Evolutionary conservation across 441 rosid species (phyloP).

Genomic region (Croton laevigatus): DNA sequence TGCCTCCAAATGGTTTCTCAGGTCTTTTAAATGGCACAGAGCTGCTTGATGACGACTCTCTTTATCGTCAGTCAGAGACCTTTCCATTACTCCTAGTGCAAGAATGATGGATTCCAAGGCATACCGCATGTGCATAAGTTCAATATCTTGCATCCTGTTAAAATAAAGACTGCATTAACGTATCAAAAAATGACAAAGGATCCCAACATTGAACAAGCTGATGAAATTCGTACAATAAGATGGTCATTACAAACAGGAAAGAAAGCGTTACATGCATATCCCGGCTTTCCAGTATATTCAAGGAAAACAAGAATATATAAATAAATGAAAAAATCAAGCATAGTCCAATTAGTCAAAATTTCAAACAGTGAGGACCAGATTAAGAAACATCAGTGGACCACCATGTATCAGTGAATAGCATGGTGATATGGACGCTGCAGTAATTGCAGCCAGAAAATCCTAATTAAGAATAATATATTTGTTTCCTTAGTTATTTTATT

Average conservation of each 20-base stretch:
- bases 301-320: neutral
- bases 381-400: neutral
- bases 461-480: no score
- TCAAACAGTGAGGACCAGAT: neutral
- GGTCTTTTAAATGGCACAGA: constrained; percentile 69
- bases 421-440: no score
- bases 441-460: no score
- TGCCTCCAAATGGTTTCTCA: constrained; percentile 75
- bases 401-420: neutral
- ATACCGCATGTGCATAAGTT: constrained; percentile 98
- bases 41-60: constrained; percentile 51
- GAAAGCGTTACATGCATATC: neutral
- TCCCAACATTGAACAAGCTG: constrained; percentile 1
- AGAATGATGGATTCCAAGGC: constrained; percentile 83
- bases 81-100: constrained; percentile 72
- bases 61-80: constrained; percentile 44
- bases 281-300: neutral
- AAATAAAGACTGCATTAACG: constrained; percentile 14
- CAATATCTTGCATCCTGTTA: constrained; percentile 88
- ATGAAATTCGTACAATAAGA: neutral
- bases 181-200: neutral
- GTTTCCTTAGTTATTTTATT: no score
- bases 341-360: neutral
- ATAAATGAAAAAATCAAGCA: neutral
- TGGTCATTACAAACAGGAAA: neutral